Evolutionary conservation across 2,329 filamentous ascomycete species (phyloP), one percentile per base, ranked within the genome.

Genomic region (Fusarium sp.): DNA sequence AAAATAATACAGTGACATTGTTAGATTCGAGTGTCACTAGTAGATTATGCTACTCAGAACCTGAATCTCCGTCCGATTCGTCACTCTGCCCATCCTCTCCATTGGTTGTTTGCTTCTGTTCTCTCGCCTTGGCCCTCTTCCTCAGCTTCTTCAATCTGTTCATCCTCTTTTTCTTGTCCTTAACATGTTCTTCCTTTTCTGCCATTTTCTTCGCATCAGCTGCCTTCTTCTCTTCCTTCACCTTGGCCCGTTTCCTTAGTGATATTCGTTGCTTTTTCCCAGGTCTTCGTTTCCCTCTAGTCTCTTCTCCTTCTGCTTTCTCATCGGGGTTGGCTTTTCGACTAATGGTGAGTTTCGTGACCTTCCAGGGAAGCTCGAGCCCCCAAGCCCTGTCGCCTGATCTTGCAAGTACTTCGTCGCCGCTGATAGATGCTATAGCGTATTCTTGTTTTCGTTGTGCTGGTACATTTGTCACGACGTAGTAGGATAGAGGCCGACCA

Each of bases 91-190:
- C 69, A 6, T 58, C 77, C 38, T 72, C 74, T 20, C 53, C 69
- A 22, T 68, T 72, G 6, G 29, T 54, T 62, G 43, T 75, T 74
- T 78, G 70, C 72, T 88, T 89, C 79, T 82, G 82, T 72, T 85
- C 85, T 75, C 83, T 87, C 67, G 84, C 86, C 78, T 90, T 90
- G 45, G 84, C 82, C 73, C 84, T 84, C 74, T 84, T 82, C 77
- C 87, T 86, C 65, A 89, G 71, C 80, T 90, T 90, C 81, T 87
- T 89, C 71, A 85, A 77, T 61, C 86, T 79, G 71, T 91, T 91
- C 68, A 88, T 75, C 69, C 87, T 82, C 79, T 88, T 88, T 81
- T 88, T 89, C 82, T 90, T 90, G 58, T 89, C 87, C 71, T 82
- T 84, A 30, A 89, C 69, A 51, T 85, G 84, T 69, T 88, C 84